These are phyloP conservation scores for Penicillium decumbens DNA, from an alignment of 2,329 filamentous ascomycete genomes.

Conservation along the genomic window DNA sequence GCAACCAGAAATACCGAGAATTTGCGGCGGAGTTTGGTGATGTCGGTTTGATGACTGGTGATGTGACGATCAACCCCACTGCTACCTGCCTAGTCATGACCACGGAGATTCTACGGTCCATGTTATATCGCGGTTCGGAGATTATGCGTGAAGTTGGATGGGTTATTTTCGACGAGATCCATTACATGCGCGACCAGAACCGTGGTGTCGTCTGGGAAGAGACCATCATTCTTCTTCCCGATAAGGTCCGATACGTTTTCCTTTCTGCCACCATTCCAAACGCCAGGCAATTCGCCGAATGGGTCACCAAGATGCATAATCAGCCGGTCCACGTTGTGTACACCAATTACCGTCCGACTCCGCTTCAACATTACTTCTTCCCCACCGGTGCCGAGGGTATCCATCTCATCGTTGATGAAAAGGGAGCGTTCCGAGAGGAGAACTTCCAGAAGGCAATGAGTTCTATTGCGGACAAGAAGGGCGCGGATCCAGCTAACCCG, in stretches of 20 bases:
- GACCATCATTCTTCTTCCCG: slow-evolving; percentile 93
- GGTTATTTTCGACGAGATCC: slow-evolving; percentile 98
- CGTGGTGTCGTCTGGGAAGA: slow-evolving; percentile 99
- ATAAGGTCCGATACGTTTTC: slow-evolving; percentile 99
- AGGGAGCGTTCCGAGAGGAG: slow-evolving; percentile 89
- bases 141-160: slow-evolving; percentile 99
- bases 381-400: slow-evolving; percentile 89
- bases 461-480: slow-evolving; percentile 80
- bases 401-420: slow-evolving; percentile 91
- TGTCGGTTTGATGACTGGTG: slow-evolving; percentile 95
- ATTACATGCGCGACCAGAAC: slow-evolving; percentile 86
- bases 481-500: slow-evolving; percentile 73
- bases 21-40: slow-evolving; percentile 95
- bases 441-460: slow-evolving; percentile 98
- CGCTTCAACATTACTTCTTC: slow-evolving; percentile 96
- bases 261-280: slow-evolving; percentile 97
- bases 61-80: slow-evolving; percentile 98
- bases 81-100: slow-evolving; percentile 99
- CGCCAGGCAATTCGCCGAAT: slow-evolving; percentile 98
- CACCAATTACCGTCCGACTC: slow-evolving; percentile 95
- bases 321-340: slow-evolving; percentile 99
- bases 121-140: slow-evolving; percentile 96
- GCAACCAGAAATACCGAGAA: slow-evolving; percentile 97
- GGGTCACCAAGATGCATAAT: slow-evolving; percentile 96
- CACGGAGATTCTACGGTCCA: slow-evolving; percentile 96